Conservation (phyloP, 352 stramenopile species). For the Globisporangium sylvaticum region DNA sequence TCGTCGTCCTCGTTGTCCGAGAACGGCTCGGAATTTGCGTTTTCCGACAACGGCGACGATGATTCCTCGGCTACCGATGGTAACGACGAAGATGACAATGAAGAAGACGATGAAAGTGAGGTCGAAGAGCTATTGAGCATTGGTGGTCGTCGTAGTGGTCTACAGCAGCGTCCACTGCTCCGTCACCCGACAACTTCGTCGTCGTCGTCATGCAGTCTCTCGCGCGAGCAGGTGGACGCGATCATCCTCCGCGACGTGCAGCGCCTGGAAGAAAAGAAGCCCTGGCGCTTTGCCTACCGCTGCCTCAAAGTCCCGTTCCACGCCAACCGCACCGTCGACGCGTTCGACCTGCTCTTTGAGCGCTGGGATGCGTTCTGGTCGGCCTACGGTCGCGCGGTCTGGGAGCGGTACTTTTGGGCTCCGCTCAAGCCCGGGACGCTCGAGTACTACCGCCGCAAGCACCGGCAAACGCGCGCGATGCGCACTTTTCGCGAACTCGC, state of each 20-base stretch:
- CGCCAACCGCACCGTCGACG: slow-evolving; percentile 20
- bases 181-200: no score
- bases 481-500: slow-evolving; percentile 29
- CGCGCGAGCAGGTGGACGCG: slow-evolving; percentile 17
- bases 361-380: slow-evolving; percentile 51
- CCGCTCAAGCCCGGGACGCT: slow-evolving; percentile 21
- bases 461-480: slow-evolving; percentile 28
- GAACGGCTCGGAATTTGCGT: not conserved
- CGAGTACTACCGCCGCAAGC: slow-evolving; percentile 27
- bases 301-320: slow-evolving; percentile 37
- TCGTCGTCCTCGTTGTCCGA: not conserved
- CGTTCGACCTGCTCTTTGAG: slow-evolving; percentile 41
- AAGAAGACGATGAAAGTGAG: slow-evolving; percentile 1
- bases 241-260: slow-evolving; percentile 24
- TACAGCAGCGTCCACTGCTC: not conserved
- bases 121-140: not conserved
- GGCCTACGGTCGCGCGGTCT: slow-evolving; percentile 35
- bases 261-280: slow-evolving; percentile 28
- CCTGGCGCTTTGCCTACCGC: slow-evolving; percentile 42
- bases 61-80: not conserved
- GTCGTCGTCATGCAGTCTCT: not conserved
- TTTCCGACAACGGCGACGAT: not conserved
- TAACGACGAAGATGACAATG: not conserved
- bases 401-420: slow-evolving; percentile 45
- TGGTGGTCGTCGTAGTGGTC: not conserved